Percentiles rank a stretch among this genome's conserved stretches.
phyloP scores from a whole-genome alignment of 257 asterid species.

The Asclepias syriaca region DNA sequence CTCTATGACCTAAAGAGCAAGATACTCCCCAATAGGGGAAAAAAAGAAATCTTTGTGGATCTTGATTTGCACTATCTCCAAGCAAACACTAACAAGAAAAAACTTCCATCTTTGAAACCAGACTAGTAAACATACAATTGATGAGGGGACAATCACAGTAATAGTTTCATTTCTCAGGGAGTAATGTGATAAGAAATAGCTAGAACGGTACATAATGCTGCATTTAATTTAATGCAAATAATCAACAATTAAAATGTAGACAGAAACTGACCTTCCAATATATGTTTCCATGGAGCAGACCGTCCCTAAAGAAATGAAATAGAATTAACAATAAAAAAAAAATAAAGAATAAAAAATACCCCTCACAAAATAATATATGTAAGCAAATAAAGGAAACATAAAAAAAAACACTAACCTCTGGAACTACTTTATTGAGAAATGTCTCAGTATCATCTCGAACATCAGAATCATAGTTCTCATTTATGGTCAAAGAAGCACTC shows the following conservation, averaged over 20 bases:
- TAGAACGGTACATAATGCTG: background rate
- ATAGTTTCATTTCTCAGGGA: background rate
- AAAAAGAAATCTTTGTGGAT: background rate
- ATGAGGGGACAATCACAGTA: background rate
- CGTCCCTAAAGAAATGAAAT: conserved; percentile 53
- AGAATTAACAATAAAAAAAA: background rate
- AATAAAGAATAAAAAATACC: conserved; percentile 10
- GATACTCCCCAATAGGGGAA: background rate
- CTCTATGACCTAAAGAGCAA: background rate
- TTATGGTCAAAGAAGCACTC: conserved; percentile 95
- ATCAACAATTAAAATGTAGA: background rate
- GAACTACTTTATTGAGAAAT: conserved; percentile 75
- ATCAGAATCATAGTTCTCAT: conserved; percentile 93
- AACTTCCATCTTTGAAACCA: background rate
- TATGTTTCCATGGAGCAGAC: conserved; percentile 95
- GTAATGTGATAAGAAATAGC: background rate
- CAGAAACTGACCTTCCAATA: conserved; percentile 61
- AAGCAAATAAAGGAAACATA: conserved; percentile 12
- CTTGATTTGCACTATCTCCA: background rate
- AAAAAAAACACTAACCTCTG: conserved; percentile 58
- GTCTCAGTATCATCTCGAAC: conserved; percentile 91
- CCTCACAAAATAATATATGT: conserved; percentile 7
- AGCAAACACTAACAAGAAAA: background rate
- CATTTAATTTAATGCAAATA: background rate
- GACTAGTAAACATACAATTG: background rate